Percentiles rank a stretch among this genome's conserved stretches.
phyloP scores from a whole-genome alignment of 768 basidiomycete genomes.

The Ramaria sp. region DNA sequence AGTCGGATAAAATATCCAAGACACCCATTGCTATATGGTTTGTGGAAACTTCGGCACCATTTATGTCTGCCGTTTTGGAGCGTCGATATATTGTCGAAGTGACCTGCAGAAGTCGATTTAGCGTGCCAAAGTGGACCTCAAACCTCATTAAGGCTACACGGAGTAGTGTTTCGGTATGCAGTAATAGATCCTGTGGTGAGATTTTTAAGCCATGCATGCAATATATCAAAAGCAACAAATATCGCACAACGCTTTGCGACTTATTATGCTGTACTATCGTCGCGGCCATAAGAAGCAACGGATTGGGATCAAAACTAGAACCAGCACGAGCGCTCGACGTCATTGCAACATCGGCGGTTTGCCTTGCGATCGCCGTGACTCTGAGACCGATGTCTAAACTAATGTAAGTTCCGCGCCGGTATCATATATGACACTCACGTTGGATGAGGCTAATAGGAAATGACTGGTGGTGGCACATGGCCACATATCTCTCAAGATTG shows the following conservation, averaged over 20 bases:
- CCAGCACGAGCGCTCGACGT: constrained; percentile 9
- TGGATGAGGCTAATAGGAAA: constrained; percentile 44
- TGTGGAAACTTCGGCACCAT: constrained; percentile 16
- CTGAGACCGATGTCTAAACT: constrained; percentile 46
- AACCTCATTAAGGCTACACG: constrained; percentile 43
- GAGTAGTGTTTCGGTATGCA: constrained; percentile 49
- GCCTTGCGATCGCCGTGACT: constrained; percentile 42
- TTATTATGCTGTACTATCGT: constrained; percentile 52
- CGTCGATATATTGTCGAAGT: constrained; percentile 31
- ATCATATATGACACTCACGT: constrained; percentile 28
- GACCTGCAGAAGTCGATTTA: constrained; percentile 40
- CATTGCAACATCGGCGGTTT: constrained; percentile 35
- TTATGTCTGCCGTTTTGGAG: constrained; percentile 8
- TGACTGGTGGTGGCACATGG: constrained; percentile 43
- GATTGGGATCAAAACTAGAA: constrained; percentile 41
- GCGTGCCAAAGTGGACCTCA: constrained; percentile 28
- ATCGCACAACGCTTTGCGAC: constrained; percentile 38
- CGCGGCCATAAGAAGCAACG: constrained; percentile 41
- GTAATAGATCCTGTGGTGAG: constrained; percentile 41
- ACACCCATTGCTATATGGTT: constrained; percentile 32
- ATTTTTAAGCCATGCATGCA: not conserved
- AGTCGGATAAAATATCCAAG: constrained; percentile 43
- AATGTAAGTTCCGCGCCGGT: not conserved
- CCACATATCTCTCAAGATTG: constrained; percentile 49
- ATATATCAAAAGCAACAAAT: not conserved